A percentile compares a stretch with the other conserved stretches of the same genome.
Evolutionary conservation across 371 early-diverging fungal genomes (phyloP).

Genomic region (Syncephalastrum sp.): DNA sequence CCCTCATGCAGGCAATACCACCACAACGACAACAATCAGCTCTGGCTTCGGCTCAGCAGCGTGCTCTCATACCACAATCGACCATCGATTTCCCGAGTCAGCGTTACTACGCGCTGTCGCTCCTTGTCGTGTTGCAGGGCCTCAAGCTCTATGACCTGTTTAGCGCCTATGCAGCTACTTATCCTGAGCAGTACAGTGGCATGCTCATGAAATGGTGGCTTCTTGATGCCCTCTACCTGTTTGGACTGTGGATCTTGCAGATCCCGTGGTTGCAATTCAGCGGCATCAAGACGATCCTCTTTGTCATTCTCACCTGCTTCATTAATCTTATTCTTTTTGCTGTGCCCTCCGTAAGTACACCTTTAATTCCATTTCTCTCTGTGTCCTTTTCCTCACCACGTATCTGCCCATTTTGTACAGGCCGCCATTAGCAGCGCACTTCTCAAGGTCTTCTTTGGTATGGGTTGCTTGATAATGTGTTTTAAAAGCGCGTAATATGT

Average conservation of each 20-base stretch:
- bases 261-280: constrained; percentile 54
- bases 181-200: constrained; percentile 31
- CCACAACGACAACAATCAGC: constrained; percentile 11
- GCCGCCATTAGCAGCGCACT: constrained; percentile 11
- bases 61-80: constrained; percentile 40
- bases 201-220: constrained; percentile 32
- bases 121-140: constrained; percentile 34
- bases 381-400: neutral
- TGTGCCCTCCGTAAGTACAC: constrained; percentile 27
- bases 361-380: neutral
- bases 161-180: constrained; percentile 17
- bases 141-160: constrained; percentile 30
- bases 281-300: constrained; percentile 23
- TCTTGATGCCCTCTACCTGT: constrained; percentile 29
- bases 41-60: constrained; percentile 22
- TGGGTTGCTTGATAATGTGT: neutral
- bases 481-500: neutral
- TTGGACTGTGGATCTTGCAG: constrained; percentile 28
- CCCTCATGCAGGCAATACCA: constrained; percentile 3
- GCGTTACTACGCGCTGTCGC: constrained; percentile 37
- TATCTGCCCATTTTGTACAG: neutral
- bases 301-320: constrained; percentile 12
- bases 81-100: constrained; percentile 44
- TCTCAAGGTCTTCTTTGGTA: constrained; percentile 14
- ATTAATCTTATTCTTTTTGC: constrained; percentile 30